Conservation (phyloP, 2,329 filamentous ascomycete genomes). For the Endoconidiophora laricicola region DNA sequence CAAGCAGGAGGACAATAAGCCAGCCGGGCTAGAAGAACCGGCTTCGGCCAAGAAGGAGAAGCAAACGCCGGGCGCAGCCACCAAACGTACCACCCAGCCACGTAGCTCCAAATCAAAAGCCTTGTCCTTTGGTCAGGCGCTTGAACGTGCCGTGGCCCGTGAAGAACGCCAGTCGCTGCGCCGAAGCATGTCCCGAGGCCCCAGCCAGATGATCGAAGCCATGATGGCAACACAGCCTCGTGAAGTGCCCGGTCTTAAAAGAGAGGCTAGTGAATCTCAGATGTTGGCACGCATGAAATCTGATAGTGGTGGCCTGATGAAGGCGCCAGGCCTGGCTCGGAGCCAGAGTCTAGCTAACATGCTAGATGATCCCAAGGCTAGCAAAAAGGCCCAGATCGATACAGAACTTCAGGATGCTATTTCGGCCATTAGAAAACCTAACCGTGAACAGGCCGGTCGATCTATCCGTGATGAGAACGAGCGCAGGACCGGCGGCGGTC, state of each 20-base stretch:
- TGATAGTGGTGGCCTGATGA: slow-evolving; percentile 19
- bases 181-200: slow-evolving; percentile 38
- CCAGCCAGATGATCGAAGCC: slow-evolving; percentile 42
- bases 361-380: slow-evolving; percentile 38
- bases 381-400: slow-evolving; percentile 49
- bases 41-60: slow-evolving; percentile 28
- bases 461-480: slow-evolving; percentile 52
- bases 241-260: slow-evolving; percentile 43
- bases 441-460: slow-evolving; percentile 51
- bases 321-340: slow-evolving; percentile 24
- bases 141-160: slow-evolving; percentile 8
- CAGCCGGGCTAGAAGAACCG: slow-evolving; percentile 25
- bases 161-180: slow-evolving; percentile 16
- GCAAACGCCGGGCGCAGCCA: slow-evolving; percentile 33
- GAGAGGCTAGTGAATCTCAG: slow-evolving; percentile 49
- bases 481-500: slow-evolving; percentile 33
- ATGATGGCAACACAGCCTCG: slow-evolving; percentile 53
- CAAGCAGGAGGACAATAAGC: background rate
- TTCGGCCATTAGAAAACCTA: slow-evolving; percentile 55
- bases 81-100: slow-evolving; percentile 35
- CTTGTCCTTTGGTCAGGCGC: slow-evolving; percentile 21
- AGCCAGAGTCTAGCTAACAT: slow-evolving; percentile 31
- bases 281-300: slow-evolving; percentile 29
- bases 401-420: slow-evolving; percentile 61
- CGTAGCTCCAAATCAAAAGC: slow-evolving; percentile 47